A percentile compares a stretch with the other conserved stretches of the same genome.
Conservation (phyloP, 306 rosid species). For the Fragaria iinumae region DNA sequence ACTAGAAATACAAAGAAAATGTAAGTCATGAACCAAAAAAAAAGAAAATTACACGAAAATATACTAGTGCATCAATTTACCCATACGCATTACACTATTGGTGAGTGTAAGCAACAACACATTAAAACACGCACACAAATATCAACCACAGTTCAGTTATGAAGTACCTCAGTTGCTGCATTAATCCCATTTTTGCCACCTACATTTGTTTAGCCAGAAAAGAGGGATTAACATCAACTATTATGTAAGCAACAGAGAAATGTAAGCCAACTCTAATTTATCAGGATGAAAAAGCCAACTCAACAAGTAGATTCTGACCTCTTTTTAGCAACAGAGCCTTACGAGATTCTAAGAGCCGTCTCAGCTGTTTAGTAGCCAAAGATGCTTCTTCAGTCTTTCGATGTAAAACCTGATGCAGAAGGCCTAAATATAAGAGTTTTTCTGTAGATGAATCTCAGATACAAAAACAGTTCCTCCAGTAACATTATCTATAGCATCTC, state of each 20-base stretch:
- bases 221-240: not conserved
- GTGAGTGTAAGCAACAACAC: not conserved
- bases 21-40: not conserved
- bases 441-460: not conserved
- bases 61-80: not conserved
- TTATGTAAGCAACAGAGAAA: not conserved
- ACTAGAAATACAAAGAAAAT: not conserved
- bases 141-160: not conserved
- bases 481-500: not conserved
- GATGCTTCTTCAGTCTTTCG: slow-evolving; percentile 86
- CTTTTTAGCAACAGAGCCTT: slow-evolving; percentile 48
- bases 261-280: not conserved
- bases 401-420: slow-evolving; percentile 68
- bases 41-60: not conserved
- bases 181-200: slow-evolving; percentile 52
- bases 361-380: slow-evolving; percentile 59
- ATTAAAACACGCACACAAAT: not conserved
- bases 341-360: slow-evolving; percentile 63
- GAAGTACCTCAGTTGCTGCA: slow-evolving; percentile 60
- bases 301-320: slow-evolving; percentile 34
- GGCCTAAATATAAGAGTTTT: slow-evolving; percentile 20
- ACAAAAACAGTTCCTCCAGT: not conserved
- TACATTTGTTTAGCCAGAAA: slow-evolving; percentile 34
- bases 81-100: not conserved
- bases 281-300: not conserved